These are phyloP conservation scores for Bipolaris cookei DNA, from an alignment of 2,329 filamentous ascomycete species.

Conservation along the genomic window DNA sequence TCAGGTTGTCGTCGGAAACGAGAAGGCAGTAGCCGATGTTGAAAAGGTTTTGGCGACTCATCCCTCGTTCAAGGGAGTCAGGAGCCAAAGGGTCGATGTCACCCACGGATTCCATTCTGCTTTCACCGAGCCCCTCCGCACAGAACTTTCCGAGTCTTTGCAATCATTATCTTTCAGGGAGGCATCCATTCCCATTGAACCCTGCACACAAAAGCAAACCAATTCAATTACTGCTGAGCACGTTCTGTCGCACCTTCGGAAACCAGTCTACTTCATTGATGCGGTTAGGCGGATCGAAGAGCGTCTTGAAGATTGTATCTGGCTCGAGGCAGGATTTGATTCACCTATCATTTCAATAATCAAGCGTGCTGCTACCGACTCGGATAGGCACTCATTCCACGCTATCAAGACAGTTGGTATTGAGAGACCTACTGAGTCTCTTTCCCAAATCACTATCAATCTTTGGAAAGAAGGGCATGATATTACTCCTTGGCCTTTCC, in stretches of 20 bases:
- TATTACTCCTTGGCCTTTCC: constrained; percentile 51
- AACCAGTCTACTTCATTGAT: constrained; percentile 55
- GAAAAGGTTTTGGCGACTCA: constrained; percentile 17
- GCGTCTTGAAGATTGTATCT: constrained; percentile 26
- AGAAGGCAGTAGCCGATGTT: constrained; percentile 21
- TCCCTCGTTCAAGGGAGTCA: constrained; percentile 4
- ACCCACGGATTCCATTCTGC: constrained; percentile 41
- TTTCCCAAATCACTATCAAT: constrained; percentile 35
- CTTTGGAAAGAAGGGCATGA: constrained; percentile 53
- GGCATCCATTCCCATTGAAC: constrained; percentile 11
- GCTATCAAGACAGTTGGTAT: constrained; percentile 11
- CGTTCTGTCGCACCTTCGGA: constrained; percentile 48
- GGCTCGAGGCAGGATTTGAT: constrained; percentile 32
- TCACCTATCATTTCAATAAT: constrained; percentile 41
- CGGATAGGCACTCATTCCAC: constrained; percentile 10
- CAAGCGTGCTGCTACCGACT: constrained; percentile 27
- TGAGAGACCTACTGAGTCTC: constrained; percentile 13
- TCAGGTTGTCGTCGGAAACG: constrained; percentile 50
- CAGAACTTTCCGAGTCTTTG: constrained; percentile 14
- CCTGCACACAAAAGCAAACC: constrained; percentile 3
- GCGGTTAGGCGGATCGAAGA: constrained; percentile 51
- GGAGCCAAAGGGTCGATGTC: constrained; percentile 33
- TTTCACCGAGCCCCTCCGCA: constrained; percentile 37
- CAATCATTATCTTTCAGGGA: constrained; percentile 5
- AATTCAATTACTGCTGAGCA: constrained; percentile 1